A percentile compares a stretch with the other conserved stretches of the same genome.
These are phyloP conservation scores for Aspergillus heteromorphus DNA, from an alignment of 495 filamentous ascomycete genomes.

Conservation along the genomic window DNA sequence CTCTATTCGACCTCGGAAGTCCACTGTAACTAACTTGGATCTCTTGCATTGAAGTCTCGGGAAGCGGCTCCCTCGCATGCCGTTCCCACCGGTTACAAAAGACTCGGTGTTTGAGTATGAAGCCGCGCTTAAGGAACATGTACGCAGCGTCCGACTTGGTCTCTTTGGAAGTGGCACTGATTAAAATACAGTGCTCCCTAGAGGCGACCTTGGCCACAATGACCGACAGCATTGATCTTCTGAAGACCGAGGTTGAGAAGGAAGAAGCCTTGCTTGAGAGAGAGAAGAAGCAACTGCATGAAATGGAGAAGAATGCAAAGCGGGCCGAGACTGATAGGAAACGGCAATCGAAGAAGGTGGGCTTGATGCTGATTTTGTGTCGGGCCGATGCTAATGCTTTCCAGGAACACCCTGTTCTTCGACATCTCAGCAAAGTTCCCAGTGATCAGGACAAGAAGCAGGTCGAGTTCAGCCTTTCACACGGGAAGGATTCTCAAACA, in stretches of 20 bases:
- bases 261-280: conserved; percentile 47
- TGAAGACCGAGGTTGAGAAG: conserved; percentile 49
- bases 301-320: conserved; percentile 52
- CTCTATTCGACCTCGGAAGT: neutral
- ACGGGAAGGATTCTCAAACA: conserved; percentile 17
- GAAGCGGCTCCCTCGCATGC: conserved; percentile 50
- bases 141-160: conserved; percentile 16
- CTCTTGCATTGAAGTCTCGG: conserved; percentile 29
- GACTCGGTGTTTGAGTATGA: conserved; percentile 58
- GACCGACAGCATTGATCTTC: conserved; percentile 48
- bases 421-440: conserved; percentile 25
- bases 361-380: conserved; percentile 7
- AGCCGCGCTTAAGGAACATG: conserved; percentile 52
- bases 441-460: conserved; percentile 10
- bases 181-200: conserved; percentile 34
- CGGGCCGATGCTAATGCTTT: neutral
- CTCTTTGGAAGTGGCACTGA: conserved; percentile 5
- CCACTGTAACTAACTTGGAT: neutral
- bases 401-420: conserved; percentile 42
- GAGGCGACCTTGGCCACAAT: conserved; percentile 49
- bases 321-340: conserved; percentile 41
- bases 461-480: conserved; percentile 25
- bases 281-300: conserved; percentile 44
- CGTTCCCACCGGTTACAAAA: conserved; percentile 54
- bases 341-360: conserved; percentile 42